These are phyloP conservation scores for Endocladia muricata DNA, from an alignment of 31 red algal species.

Conservation along the genomic window DNA sequence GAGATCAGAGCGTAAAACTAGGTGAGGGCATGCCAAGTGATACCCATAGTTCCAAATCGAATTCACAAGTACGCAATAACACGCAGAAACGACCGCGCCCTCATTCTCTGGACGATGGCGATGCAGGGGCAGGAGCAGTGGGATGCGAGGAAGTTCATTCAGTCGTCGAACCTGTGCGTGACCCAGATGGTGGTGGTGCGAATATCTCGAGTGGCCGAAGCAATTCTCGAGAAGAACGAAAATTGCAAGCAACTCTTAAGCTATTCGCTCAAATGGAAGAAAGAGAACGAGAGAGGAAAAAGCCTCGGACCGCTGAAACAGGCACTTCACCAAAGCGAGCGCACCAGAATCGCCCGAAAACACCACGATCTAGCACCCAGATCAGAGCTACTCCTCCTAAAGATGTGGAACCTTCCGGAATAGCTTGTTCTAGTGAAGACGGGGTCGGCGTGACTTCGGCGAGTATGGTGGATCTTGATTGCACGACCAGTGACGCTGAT, in stretches of 20 bases:
- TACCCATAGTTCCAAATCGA: not conserved
- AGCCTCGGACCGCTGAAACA: constrained; percentile 29
- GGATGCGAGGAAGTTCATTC: not conserved
- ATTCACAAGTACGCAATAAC: constrained; percentile 8
- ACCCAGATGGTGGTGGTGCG: no score
- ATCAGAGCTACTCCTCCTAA: no score
- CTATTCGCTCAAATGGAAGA: constrained; percentile 84
- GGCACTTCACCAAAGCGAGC: constrained; percentile 28
- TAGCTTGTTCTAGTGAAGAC: no score
- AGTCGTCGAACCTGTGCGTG: no score
- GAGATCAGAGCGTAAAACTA: not conserved
- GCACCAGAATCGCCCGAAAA: constrained; percentile 19
- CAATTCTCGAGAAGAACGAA: constrained; percentile 84
- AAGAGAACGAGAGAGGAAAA: constrained; percentile 58
- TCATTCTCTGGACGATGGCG: not conserved
- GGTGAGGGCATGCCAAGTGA: not conserved
- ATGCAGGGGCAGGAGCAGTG: not conserved
- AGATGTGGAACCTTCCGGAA: no score
- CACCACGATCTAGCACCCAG: no score
- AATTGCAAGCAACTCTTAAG: constrained; percentile 78
- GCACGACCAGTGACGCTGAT: no score
- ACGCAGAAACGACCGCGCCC: constrained; percentile 26
- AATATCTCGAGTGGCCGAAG: constrained; percentile 15
- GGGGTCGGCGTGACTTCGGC: no score
- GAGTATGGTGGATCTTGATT: no score